Evolutionary conservation across 371 early-diverging fungal genomes (phyloP), one percentile per base, ranked within the genome.

Genomic region (Rhizopus stolonifer): DNA sequence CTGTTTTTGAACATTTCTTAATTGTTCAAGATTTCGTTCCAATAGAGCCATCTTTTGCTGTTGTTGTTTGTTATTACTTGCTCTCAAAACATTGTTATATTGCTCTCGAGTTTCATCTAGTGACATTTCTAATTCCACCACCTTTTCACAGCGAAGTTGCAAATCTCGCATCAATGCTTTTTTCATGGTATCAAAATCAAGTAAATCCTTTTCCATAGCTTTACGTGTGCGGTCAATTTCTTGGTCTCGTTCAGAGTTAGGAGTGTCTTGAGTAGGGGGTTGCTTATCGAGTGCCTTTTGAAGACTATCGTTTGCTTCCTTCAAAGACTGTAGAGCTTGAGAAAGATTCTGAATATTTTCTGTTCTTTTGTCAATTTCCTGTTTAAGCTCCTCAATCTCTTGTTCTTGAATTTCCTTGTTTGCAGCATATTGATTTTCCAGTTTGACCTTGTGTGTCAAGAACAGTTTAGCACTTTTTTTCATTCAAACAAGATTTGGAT

Each of bases 101-200:
- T 94, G 91, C 60, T 93, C 93, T 7, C 93, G 86, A 3, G 91
- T 85, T 59, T 95, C 95, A 59, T 96, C 97, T 47, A 96, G 73
- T 0, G 90, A 84, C 71, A 96, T 89, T 69, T 96, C 96, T 13
- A 96, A 85, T 74, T 96, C 96, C 19, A 96, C 94, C 8, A 75
- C 92, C 75, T 91, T 91, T 65, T 98, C 96, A 76, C 95, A 96
- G 23, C 95, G 87, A 72, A 89, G 88, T 70, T 95, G 94, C 22
- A 98, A 83, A 61, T 96, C 96, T 21, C 91, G 84, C 95, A 96
- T 94, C 56, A 98, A 74, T 18, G 90, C 89, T 81, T 94, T 92
- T 81, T 95, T 95, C 93, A 95, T 94, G 49, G 89, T 84, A 53
- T 96, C 96, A 77, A 94, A 96, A 55, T 98, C 95, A 15, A 85